Conservation (phyloP, 1,284 basidiomycete genomes). For the Filobasidium uniguttulatum region DNA sequence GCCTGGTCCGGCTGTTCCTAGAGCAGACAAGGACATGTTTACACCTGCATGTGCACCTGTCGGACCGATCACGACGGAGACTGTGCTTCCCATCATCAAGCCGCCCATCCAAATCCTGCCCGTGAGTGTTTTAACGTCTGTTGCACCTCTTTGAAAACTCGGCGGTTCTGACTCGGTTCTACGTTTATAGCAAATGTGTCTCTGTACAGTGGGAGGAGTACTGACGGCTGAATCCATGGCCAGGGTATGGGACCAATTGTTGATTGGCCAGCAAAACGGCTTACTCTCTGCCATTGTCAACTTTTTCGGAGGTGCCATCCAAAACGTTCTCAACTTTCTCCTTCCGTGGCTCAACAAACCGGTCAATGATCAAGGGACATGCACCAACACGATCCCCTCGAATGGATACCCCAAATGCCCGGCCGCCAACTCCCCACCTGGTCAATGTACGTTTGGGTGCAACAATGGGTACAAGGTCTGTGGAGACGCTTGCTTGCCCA, state of each 20-base stretch:
- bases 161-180: no score
- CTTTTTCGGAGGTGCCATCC: neutral
- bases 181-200: no score
- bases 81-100: no score
- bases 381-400: neutral
- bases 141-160: no score
- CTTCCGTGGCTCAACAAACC: neutral
- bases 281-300: neutral
- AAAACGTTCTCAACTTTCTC: neutral
- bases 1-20: no score
- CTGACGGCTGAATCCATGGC: neutral
- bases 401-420: neutral
- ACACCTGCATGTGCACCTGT: no score
- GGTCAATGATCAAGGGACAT: neutral
- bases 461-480: neutral
- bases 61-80: no score
- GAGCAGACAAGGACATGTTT: no score
- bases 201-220: no score
- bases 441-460: neutral
- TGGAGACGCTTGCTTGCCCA: neutral
- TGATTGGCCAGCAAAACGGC: neutral
- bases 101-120: no score
- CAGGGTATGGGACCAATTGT: neutral
- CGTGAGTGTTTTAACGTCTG: no score
- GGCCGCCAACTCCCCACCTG: neutral